These are phyloP conservation scores for Penicillium alfredii DNA, from an alignment of 495 filamentous ascomycete genomes.

Conservation along the genomic window DNA sequence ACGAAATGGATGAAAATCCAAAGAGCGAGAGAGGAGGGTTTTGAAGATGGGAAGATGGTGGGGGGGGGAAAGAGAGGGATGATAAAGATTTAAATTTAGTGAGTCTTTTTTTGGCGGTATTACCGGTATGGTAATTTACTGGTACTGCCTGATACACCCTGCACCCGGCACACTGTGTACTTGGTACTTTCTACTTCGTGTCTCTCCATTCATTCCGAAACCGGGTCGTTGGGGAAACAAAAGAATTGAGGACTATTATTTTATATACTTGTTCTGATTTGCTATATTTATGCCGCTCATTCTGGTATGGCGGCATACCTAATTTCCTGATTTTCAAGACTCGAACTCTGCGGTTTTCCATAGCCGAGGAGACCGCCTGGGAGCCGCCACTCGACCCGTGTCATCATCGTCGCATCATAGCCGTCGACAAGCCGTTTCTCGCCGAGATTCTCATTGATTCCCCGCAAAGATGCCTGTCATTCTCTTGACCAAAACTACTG, in stretches of 20 bases:
- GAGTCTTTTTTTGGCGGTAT: constrained; percentile 15
- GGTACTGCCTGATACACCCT: too few relatives aligned
- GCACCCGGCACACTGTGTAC: too few relatives aligned
- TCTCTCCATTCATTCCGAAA: constrained; percentile 20
- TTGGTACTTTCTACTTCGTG: constrained; percentile 8
- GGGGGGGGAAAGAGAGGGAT: constrained; percentile 10
- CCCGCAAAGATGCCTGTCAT: too few relatives aligned
- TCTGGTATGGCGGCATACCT: too few relatives aligned
- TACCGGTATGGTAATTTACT: too few relatives aligned
- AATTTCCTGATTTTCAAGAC: too few relatives aligned
- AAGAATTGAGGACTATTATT: constrained; percentile 4
- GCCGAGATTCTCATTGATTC: constrained; percentile 14
- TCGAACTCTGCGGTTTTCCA: too few relatives aligned
- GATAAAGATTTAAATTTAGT: constrained; percentile 35
- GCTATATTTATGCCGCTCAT: too few relatives aligned
- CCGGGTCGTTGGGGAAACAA: constrained; percentile 25
- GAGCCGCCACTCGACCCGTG: constrained; percentile 20
- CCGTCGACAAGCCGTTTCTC: constrained; percentile 12
- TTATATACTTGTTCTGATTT: background rate
- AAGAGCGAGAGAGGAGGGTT: constrained; percentile 23
- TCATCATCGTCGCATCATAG: constrained; percentile 30
- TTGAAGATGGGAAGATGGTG: constrained; percentile 21
- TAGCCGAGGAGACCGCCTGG: constrained; percentile 5
- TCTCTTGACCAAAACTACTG: too few relatives aligned
- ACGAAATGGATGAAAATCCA: constrained; percentile 19